Evolutionary conservation across 768 basidiomycete genomes (phyloP).

Genomic region (Boletus reticulatus): DNA sequence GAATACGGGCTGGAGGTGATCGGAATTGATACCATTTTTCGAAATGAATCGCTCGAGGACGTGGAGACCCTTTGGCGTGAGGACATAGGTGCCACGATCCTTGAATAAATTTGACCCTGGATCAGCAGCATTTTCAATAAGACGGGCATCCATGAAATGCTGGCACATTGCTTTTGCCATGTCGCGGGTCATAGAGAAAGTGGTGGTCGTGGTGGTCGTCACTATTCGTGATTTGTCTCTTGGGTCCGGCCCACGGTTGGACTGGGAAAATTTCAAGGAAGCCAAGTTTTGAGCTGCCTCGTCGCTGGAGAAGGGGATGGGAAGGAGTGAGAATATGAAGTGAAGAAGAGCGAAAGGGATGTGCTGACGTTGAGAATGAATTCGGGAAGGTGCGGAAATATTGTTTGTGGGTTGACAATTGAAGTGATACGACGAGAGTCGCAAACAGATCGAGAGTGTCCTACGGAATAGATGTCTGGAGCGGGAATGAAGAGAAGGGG

Average conservation of each 20-base stretch:
- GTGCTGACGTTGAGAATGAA: conserved; percentile 90
- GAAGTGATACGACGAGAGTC: conserved; percentile 91
- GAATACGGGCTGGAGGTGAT: conserved; percentile 89
- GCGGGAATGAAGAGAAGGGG: conserved; percentile 4
- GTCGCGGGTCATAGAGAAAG: conserved; percentile 99
- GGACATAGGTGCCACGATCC: conserved; percentile 92
- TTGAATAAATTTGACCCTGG: conserved; percentile 89
- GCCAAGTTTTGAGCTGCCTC: conserved; percentile 93
- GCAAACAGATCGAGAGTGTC: conserved; percentile 98
- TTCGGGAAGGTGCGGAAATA: conserved; percentile 95
- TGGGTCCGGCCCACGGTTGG: conserved; percentile 97
- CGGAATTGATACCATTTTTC: conserved; percentile 97
- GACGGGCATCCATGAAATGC: conserved; percentile 98
- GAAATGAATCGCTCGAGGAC: conserved; percentile 99
- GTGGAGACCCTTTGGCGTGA: conserved; percentile 97
- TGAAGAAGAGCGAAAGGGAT: background rate
- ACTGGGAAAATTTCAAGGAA: conserved; percentile 97
- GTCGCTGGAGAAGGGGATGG: conserved; percentile 55
- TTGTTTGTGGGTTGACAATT: conserved; percentile 86
- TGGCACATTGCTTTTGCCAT: conserved; percentile 99
- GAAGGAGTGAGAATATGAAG: conserved; percentile 5
- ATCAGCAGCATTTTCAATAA: conserved; percentile 96
- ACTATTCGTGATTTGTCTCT: conserved; percentile 97
- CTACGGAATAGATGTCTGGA: conserved; percentile 38
- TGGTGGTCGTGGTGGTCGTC: conserved; percentile 98